phyloP scores from a whole-genome alignment of 106 monocot species.

The Cymbidium sinense region DNA sequence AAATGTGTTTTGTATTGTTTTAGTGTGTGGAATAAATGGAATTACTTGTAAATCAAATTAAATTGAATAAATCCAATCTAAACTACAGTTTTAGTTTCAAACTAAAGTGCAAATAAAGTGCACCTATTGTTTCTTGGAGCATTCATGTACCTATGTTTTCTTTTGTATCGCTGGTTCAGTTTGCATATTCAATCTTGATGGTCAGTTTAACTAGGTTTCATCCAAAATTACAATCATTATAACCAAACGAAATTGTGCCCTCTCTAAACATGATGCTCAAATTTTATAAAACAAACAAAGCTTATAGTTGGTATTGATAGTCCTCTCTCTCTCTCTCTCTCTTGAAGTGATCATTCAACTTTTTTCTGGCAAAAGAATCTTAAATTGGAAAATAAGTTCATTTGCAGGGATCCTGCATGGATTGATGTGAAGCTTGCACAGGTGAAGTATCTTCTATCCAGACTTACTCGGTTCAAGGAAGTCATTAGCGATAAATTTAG shows the following conservation, averaged over 20 bases:
- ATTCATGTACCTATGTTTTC: no score
- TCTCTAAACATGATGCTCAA: neutral
- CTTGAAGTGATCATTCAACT: conserved; percentile 2
- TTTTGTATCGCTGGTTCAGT: neutral
- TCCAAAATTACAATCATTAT: neutral
- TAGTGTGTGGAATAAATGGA: neutral
- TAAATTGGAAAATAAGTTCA: neutral
- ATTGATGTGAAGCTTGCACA: conserved; percentile 90
- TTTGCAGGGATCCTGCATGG: conserved; percentile 80
- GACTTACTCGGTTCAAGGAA: conserved; percentile 51
- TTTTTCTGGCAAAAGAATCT: neutral
- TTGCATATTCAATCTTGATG: neutral
- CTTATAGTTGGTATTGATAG: neutral
- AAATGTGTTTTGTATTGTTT: neutral
- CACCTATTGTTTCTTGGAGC: no score
- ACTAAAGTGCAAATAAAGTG: neutral
- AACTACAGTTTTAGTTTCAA: neutral
- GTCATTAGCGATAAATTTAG: conserved; percentile 37
- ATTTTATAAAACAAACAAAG: neutral
- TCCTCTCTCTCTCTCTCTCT: no score
- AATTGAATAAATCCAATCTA: neutral
- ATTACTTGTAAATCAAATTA: neutral
- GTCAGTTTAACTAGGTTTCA: neutral
- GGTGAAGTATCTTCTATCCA: conserved; percentile 59
- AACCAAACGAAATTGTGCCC: neutral